Base-by-base conservation (phyloP, 495 filamentous ascomycete genomes). In the Hypoxylon fuscum region DNA sequence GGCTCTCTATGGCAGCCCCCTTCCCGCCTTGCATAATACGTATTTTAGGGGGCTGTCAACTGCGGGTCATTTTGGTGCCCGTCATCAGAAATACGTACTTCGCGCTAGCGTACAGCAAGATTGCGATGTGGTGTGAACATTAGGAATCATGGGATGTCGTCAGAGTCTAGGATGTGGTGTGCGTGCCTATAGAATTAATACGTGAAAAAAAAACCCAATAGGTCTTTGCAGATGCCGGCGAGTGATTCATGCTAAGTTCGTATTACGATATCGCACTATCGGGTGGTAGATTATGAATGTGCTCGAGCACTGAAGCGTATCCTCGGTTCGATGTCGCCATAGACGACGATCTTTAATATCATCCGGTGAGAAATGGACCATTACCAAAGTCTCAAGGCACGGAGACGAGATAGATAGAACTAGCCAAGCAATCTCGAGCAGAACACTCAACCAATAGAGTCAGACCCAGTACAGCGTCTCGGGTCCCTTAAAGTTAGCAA, bases 381-480 rank as follows among this genome's bases (percentile, higher is more conserved):
- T n/a, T n/a, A n/a, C n/a, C n/a, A n/a, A n/a, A n/a, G n/a, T 45
- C 46, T 51, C 47, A 59, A n/a, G 21, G 12, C 11, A 15, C 31
- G 38, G 31, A 10, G 51, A 51, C 38, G 45, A 3, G 32, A 10
- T 29, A 9, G 2, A 6, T 37, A 56, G 34, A 23, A 42, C 38
- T 21, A 42, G 40, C 35, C 35, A 52, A 56, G 22, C n/a, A 40
- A 11, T 34, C 53, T 11, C 18, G 23, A 31, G 22, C 47, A 35
- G 2, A 38, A 32, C 27, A 44, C 49, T 49, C 21, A 17, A 37
- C 61, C 61, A 64, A 54, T 64, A 20, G 40, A 43, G n/a, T 10
- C 20, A 3, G 61, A 59, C 61, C 61, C 61, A 59, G 61, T 59
- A 17, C 61, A 59, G 27, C 61, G 61, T 64, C 61, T 59, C 61